Evolutionary conservation across 1,139 yeast species (phyloP), one percentile per base, ranked within the genome.

Genomic region (Protomyces inundatus): DNA sequence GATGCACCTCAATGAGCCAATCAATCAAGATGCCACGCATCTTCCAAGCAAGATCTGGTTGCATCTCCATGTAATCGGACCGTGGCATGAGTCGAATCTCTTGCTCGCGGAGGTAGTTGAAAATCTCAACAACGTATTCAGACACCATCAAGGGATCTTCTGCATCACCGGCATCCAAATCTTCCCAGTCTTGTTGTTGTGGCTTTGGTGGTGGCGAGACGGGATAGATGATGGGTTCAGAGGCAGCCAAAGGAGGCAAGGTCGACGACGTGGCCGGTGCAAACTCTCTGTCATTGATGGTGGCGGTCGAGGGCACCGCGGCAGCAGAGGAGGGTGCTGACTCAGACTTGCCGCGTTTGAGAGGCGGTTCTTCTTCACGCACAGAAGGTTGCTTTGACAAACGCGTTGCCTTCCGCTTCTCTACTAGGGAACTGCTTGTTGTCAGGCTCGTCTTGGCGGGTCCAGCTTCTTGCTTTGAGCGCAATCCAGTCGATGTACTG

Each of bases 61-160:
- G 97, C 75, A 84, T 82, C 70, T 80, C 82, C 69, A 91, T 78
- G 73, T 89, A 90, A 69, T 84, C 82, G 9, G 90, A 80, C 71
- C 86, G 86, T 30, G 97, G 97, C 74, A 90, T 79, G 68, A 93
- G 89, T 40, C 60, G 37, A 23, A 67, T 39, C 76, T 93, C 97
- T 66, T 87, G 79, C 72, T 82, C 86, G 74, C 87, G 85, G 69
- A 91, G 78, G 74, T 88, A 90, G 52, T 83, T 86, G 75, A 90
- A 91, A 66, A 93, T 91, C 67, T 90, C 97, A 69, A 80, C 83
- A 65, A 89, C 96, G 73, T 90, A 93, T 77, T 93, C 98, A 70
- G 91, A 85, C 37, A 89, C 97, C 97, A 91, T 90, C 69, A 88
- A 80, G 9, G 98, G 98, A 75, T 93, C 98, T 71, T 88, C 91